phyloP scores from a whole-genome alignment of 2,329 filamentous ascomycete genomes.

The Fusarium sulawesiense region DNA sequence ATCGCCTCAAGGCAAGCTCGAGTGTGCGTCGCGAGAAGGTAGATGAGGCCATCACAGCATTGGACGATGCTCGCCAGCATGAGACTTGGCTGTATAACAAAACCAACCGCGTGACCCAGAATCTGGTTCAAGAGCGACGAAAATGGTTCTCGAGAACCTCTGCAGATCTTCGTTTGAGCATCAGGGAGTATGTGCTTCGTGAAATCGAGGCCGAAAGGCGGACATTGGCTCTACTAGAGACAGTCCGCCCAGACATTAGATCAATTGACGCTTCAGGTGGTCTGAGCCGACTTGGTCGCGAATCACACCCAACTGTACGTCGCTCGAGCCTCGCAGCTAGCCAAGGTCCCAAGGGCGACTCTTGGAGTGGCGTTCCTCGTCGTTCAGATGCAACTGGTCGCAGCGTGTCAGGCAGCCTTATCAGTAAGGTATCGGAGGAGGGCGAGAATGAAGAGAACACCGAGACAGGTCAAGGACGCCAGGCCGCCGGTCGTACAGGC shows the following conservation, averaged over 20 bases:
- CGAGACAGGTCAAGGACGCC: slow-evolving; percentile 51
- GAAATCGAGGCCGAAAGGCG: slow-evolving; percentile 96
- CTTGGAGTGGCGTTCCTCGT: slow-evolving; percentile 94
- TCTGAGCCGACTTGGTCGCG: slow-evolving; percentile 87
- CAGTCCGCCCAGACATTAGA: slow-evolving; percentile 90
- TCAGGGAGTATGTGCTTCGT: slow-evolving; percentile 92
- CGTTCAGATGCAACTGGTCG: slow-evolving; percentile 81
- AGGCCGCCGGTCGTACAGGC: slow-evolving; percentile 57
- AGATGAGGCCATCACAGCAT: slow-evolving; percentile 91
- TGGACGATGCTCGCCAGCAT: slow-evolving; percentile 86
- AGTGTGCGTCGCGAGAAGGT: slow-evolving; percentile 95
- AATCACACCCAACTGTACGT: slow-evolving; percentile 81
- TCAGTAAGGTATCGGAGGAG: slow-evolving; percentile 72
- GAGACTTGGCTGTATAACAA: slow-evolving; percentile 87
- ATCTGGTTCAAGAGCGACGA: slow-evolving; percentile 87
- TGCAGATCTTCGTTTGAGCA: slow-evolving; percentile 81
- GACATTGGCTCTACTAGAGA: slow-evolving; percentile 92
- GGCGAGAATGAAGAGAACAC: slow-evolving; percentile 61
- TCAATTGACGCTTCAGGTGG: slow-evolving; percentile 92
- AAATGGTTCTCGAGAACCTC: slow-evolving; percentile 91
- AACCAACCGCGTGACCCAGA: slow-evolving; percentile 88
- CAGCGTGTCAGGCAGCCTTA: slow-evolving; percentile 79
- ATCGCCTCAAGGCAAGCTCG: slow-evolving; percentile 86
- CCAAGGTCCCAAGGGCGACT: slow-evolving; percentile 97
- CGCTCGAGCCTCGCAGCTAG: slow-evolving; percentile 83